Percentiles rank a stretch among this genome's conserved stretches.
phyloP scores from a whole-genome alignment of 257 asterid species.

The Nicotiana knightiana region DNA sequence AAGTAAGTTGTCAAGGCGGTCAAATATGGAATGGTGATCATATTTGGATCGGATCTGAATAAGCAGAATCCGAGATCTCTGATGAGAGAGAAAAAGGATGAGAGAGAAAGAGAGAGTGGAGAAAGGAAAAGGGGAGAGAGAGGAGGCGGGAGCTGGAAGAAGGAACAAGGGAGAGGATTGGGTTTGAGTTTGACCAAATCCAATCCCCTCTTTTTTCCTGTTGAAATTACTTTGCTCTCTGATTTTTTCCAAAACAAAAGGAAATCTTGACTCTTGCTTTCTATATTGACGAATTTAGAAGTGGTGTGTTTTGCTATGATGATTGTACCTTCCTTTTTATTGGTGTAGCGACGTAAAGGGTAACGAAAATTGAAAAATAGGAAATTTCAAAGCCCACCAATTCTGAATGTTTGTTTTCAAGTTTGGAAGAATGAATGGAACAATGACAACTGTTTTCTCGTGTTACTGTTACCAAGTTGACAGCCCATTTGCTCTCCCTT shows the following conservation, averaged over 20 bases:
- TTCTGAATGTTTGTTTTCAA: not conserved
- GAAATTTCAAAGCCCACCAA: not conserved
- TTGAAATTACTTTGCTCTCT: not conserved
- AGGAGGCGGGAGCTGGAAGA: constrained; percentile 4
- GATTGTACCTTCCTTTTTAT: not conserved
- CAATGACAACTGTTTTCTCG: not conserved
- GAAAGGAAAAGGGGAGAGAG: not conserved
- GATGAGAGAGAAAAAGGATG: constrained; percentile 14
- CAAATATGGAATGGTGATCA: constrained; percentile 87
- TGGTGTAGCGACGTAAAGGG: not conserved
- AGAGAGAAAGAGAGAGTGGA: constrained; percentile 3
- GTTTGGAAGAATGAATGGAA: not conserved
- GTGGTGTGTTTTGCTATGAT: not conserved
- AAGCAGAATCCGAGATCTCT: constrained; percentile 25
- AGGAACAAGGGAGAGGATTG: not conserved
- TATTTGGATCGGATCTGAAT: constrained; percentile 42
- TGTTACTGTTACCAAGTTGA: not conserved
- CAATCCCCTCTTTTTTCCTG: not conserved
- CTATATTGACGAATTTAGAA: not conserved
- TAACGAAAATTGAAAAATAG: not conserved
- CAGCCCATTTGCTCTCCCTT: not conserved
- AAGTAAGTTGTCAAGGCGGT: constrained; percentile 93
- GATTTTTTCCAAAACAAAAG: not conserved
- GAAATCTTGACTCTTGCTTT: not conserved
- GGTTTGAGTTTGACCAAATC: not conserved